phyloP scores from a whole-genome alignment of 805 yeast species.

The Kuraishia capsulata region DNA sequence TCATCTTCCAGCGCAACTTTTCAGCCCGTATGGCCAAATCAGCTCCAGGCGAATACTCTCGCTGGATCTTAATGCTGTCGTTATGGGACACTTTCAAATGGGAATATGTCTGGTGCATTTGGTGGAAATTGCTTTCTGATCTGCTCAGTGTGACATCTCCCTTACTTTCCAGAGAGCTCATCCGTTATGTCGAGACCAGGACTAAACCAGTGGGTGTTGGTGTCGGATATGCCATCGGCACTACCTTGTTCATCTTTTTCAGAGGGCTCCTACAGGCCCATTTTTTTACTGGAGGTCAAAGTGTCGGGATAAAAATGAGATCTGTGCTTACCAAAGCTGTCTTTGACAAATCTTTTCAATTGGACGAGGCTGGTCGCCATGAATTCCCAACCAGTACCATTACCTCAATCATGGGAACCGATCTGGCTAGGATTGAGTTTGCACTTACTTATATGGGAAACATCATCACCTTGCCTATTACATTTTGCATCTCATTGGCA shows the following conservation, averaged over 20 bases:
- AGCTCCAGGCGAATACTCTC: conserved; percentile 12
- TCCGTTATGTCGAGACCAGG: conserved; percentile 47
- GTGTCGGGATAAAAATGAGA: conserved; percentile 65
- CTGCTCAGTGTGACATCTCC: conserved; percentile 52
- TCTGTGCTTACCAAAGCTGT: conserved; percentile 65
- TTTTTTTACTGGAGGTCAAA: conserved; percentile 50
- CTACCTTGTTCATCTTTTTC: conserved; percentile 44
- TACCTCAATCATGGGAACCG: conserved; percentile 76
- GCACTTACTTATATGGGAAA: conserved; percentile 36
- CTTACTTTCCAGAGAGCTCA: conserved; percentile 53
- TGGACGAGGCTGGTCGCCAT: conserved; percentile 48
- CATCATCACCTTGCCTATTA: conserved; percentile 52
- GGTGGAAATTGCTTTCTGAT: conserved; percentile 37
- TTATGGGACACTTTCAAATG: conserved; percentile 39
- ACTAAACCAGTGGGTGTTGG: conserved; percentile 46
- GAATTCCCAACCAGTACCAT: conserved; percentile 60
- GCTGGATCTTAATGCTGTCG: conserved; percentile 20
- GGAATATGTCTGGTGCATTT: conserved; percentile 30
- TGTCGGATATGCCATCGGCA: conserved; percentile 69
- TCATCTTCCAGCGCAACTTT: conserved; percentile 23
- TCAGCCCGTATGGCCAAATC: conserved; percentile 14
- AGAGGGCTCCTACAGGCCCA: conserved; percentile 47
- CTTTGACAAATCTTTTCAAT: conserved; percentile 54
- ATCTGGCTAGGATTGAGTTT: conserved; percentile 70
- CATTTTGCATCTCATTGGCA: conserved; percentile 53